Percentiles rank a stretch among this genome's conserved stretches.
Conservation (phyloP, 2,329 filamentous ascomycete genomes). For the Colletotrichum euphorbiae region DNA sequence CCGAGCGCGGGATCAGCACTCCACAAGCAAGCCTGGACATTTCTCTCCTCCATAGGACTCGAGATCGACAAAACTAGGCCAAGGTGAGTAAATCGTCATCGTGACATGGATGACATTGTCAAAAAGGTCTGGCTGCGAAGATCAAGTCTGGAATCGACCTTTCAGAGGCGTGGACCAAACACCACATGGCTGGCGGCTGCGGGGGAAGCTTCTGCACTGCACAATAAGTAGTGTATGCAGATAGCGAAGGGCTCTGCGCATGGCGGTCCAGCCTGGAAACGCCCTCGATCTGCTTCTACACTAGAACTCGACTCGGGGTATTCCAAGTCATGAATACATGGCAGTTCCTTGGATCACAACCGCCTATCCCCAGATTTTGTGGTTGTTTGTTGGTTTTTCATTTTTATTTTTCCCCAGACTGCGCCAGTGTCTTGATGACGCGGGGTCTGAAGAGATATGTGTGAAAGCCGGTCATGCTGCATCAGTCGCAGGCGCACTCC, state of each 20-base stretch:
- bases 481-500: neutral
- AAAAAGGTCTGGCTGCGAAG: neutral
- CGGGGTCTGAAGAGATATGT: neutral
- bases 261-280: no score
- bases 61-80: neutral
- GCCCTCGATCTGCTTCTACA: conserved; percentile 13
- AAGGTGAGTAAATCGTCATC: conserved; percentile 26
- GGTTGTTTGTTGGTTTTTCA: conserved; percentile 9
- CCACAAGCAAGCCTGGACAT: no score
- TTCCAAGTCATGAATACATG: conserved; percentile 9
- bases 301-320: neutral
- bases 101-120: conserved; percentile 36
- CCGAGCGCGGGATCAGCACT: no score
- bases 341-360: conserved; percentile 2
- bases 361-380: conserved; percentile 29
- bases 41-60: neutral
- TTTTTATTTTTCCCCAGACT: conserved; percentile 36
- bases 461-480: neutral
- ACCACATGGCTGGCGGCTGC: conserved; percentile 22
- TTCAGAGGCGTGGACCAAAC: conserved; percentile 6
- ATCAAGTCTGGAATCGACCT: conserved; percentile 14
- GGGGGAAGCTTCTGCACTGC: no score
- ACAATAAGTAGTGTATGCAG: no score
- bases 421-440: conserved; percentile 3
- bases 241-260: no score